Conservation (phyloP, 352 stramenopile species). For the Nothophytophthora sp. region DNA sequence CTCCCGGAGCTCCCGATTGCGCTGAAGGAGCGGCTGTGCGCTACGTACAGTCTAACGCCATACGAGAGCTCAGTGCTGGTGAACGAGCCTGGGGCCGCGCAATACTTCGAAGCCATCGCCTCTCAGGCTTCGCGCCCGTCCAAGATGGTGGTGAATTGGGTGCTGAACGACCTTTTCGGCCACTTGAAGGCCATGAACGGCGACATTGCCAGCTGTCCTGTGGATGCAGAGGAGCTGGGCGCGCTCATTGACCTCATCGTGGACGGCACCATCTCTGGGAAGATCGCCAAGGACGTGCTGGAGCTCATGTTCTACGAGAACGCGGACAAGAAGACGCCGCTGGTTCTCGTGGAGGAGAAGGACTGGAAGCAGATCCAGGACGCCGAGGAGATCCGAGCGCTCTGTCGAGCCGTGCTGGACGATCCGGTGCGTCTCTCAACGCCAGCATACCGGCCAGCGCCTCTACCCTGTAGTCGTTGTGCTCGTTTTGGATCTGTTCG, state of each 20-base stretch:
- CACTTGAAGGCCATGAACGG: conserved; percentile 85
- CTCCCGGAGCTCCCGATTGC: conserved; percentile 87
- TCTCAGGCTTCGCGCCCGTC: conserved; percentile 45
- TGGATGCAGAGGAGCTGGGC: conserved; percentile 73
- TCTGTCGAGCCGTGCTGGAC: conserved; percentile 82
- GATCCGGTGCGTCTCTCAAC: conserved; percentile 81
- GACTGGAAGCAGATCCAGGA: conserved; percentile 92
- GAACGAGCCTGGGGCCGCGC: conserved; percentile 78
- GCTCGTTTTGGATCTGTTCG: not conserved
- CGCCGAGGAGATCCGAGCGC: conserved; percentile 52
- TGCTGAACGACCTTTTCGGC: conserved; percentile 95
- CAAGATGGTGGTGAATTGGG: conserved; percentile 90
- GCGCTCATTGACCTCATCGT: conserved; percentile 88
- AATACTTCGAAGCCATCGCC: conserved; percentile 89
- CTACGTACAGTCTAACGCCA: conserved; percentile 76
- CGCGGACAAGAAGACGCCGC: conserved; percentile 34
- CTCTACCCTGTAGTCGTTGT: too few species aligned
- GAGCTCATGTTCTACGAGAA: conserved; percentile 87
- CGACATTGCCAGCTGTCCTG: conserved; percentile 47
- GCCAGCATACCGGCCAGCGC: too few species aligned
- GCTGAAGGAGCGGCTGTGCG: conserved; percentile 68
- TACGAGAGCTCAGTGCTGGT: conserved; percentile 81
- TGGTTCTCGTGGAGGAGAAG: conserved; percentile 86
- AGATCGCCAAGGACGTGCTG: conserved; percentile 91
- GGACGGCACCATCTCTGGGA: conserved; percentile 90